Percentiles rank a stretch among this genome's conserved stretches.
phyloP scores from a whole-genome alignment of 176 grass and related monocot genomes.

The Hyparrhenia diplandra region DNA sequence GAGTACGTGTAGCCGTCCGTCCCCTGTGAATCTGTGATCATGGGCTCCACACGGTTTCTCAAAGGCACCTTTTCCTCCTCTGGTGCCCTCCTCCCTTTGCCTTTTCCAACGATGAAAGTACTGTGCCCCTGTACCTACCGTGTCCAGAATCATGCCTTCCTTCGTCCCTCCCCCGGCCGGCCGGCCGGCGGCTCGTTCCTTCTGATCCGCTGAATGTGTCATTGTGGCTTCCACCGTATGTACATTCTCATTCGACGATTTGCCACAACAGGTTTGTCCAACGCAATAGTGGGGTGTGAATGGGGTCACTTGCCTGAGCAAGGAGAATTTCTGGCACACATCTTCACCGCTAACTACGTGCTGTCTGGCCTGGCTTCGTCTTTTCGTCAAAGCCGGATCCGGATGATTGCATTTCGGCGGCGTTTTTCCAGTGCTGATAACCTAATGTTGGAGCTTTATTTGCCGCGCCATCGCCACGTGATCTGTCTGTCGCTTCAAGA shows the following conservation, averaged over 20 bases:
- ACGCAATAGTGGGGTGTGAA: neutral
- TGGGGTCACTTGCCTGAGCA: neutral
- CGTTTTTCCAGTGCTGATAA: neutral
- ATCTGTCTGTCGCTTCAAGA: neutral
- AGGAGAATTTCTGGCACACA: neutral
- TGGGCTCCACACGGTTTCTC: slow-evolving; percentile 47
- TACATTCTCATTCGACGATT: neutral
- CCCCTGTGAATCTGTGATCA: neutral
- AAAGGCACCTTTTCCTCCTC: slow-evolving; percentile 25
- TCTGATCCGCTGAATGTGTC: slow-evolving; percentile 10
- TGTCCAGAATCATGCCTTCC: neutral
- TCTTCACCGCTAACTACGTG: neutral
- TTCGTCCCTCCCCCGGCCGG: neutral
- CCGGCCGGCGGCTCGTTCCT: too few species aligned
- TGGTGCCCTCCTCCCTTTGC: neutral
- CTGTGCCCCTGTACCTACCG: neutral
- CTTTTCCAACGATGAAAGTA: slow-evolving; percentile 13
- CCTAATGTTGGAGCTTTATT: neutral
- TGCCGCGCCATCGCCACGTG: slow-evolving; percentile 7
- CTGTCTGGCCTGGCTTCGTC: neutral
- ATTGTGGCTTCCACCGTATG: neutral
- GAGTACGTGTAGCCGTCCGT: neutral
- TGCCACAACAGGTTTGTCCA: neutral
- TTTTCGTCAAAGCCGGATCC: neutral
- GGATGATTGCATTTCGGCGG: neutral